These are phyloP conservation scores for Kwoniella sp. DNA, from an alignment of 768 basidiomycete genomes.

Conservation along the genomic window DNA sequence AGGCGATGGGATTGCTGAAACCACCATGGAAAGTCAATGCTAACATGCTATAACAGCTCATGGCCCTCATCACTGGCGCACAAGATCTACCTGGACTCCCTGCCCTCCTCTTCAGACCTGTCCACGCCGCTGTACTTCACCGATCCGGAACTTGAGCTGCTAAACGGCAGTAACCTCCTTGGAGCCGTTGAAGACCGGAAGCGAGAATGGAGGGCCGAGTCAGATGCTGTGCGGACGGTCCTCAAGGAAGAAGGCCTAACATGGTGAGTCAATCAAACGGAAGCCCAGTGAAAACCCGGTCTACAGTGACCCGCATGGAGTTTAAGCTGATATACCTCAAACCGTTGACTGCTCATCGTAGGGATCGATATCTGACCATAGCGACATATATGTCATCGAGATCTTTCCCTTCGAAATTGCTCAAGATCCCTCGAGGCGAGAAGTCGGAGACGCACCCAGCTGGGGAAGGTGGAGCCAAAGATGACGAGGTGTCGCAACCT, in stretches of 20 bases:
- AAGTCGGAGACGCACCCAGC: slow-evolving; percentile 48
- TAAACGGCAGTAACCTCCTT: slow-evolving; percentile 78
- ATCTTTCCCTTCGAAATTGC: slow-evolving; percentile 82
- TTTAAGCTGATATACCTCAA: background rate
- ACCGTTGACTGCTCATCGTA: slow-evolving; percentile 49
- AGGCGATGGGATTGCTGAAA: background rate
- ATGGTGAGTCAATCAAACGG: slow-evolving; percentile 62
- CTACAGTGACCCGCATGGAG: background rate
- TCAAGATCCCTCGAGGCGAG: slow-evolving; percentile 62
- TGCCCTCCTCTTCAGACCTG: slow-evolving; percentile 66
- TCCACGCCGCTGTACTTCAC: slow-evolving; percentile 77
- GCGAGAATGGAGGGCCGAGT: slow-evolving; percentile 67
- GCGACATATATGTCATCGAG: slow-evolving; percentile 81
- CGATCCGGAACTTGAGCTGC: slow-evolving; percentile 64
- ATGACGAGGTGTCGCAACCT: slow-evolving; percentile 60
- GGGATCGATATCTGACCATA: slow-evolving; percentile 72
- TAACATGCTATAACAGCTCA: background rate
- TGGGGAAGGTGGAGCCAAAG: background rate
- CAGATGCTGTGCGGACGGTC: slow-evolving; percentile 63
- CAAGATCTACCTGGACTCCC: slow-evolving; percentile 66
- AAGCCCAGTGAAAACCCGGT: background rate
- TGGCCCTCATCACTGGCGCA: slow-evolving; percentile 48
- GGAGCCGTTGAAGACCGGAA: slow-evolving; percentile 73
- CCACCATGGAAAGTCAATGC: background rate
- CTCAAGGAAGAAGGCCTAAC: slow-evolving; percentile 60